Conservation (phyloP, 169 alveolate species). For the Neospora caninum region DNA sequence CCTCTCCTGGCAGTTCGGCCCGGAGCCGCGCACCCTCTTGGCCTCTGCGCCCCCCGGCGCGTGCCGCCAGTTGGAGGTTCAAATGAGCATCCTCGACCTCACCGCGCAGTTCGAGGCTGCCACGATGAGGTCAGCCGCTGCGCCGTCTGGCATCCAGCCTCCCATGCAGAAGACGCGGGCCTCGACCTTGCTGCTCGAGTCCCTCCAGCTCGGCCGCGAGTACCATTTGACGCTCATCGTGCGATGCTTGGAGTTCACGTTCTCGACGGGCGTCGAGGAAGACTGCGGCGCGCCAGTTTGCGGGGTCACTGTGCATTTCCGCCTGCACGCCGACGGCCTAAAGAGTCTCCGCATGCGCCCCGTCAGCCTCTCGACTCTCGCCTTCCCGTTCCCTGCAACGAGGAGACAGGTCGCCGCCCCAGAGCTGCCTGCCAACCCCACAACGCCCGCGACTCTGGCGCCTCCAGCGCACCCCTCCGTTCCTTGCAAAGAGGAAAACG, state of each 20-base stretch:
- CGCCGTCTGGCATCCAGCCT: not conserved
- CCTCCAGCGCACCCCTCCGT: not conserved
- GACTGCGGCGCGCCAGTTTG: not conserved
- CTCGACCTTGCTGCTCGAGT: not conserved
- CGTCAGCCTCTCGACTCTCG: slow-evolving; percentile 18
- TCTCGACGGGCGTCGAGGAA: slow-evolving; percentile 21
- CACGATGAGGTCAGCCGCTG: not conserved
- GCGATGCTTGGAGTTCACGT: not conserved
- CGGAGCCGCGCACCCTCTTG: not conserved
- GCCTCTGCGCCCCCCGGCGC: not conserved
- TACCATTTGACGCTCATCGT: slow-evolving; percentile 18
- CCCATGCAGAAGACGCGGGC: slow-evolving; percentile 24
- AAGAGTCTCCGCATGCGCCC: slow-evolving; percentile 17
- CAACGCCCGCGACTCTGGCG: too few species aligned
- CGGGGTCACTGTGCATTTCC: slow-evolving; percentile 31
- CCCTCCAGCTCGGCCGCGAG: not conserved
- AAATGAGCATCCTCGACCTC: not conserved
- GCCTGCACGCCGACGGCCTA: not conserved
- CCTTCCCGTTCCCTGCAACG: not conserved
- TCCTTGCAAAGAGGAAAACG: not conserved
- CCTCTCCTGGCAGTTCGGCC: slow-evolving; percentile 9
- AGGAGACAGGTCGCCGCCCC: slow-evolving; percentile 5
- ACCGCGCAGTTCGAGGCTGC: slow-evolving; percentile 13
- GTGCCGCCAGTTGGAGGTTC: slow-evolving; percentile 5
- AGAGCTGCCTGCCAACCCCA: not conserved